phyloP scores from a whole-genome alignment of 192 early-diverging fungal genomes.

The Gryganskiella cystojenkinii region DNA sequence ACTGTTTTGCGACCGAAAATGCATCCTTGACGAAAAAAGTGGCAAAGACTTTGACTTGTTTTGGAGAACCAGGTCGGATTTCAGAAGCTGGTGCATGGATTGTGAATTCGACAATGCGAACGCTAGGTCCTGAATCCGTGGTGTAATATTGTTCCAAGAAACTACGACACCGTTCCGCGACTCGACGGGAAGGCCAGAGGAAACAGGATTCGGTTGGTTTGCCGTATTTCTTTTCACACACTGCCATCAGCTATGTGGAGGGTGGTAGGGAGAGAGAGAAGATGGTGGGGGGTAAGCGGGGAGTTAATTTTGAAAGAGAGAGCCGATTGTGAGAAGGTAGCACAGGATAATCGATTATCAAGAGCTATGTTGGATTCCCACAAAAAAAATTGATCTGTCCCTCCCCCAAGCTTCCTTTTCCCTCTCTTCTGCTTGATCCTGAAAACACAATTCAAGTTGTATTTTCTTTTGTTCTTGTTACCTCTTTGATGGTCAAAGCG shows the following conservation, averaged over 20 bases:
- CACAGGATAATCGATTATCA: neutral
- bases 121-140: constrained; percentile 1
- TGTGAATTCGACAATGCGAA: constrained; percentile 76
- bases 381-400: no score
- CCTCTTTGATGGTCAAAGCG: constrained; percentile 75
- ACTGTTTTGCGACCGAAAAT: constrained; percentile 85
- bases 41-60: constrained; percentile 61
- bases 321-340: neutral
- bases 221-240: constrained; percentile 73
- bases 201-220: constrained; percentile 73
- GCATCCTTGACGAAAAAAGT: constrained; percentile 81
- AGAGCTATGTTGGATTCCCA: neutral
- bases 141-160: constrained; percentile 68
- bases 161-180: constrained; percentile 73
- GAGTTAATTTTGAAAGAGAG: neutral
- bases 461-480: constrained; percentile 28
- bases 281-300: neutral
- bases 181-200: constrained; percentile 77
- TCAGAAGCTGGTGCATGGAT: constrained; percentile 62
- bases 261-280: no score
- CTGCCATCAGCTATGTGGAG: constrained; percentile 50
- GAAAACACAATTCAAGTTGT: neutral
- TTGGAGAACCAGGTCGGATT: constrained; percentile 49
- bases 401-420: no score
- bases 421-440: no score